phyloP scores from a whole-genome alignment of 768 basidiomycete genomes.

The Tylopilus subfusipes region DNA sequence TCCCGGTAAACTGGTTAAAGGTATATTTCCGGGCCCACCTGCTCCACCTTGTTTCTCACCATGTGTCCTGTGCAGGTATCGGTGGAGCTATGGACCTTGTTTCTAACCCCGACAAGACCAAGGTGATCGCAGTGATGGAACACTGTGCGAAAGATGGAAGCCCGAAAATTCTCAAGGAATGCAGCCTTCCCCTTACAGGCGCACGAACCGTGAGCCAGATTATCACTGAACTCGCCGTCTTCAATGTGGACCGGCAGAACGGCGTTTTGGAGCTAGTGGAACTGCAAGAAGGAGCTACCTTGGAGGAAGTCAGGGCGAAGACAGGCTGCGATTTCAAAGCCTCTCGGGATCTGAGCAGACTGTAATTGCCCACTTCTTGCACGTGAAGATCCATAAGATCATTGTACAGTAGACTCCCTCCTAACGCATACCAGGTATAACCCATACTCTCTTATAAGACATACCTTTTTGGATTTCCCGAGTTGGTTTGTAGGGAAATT shows the following conservation, averaged over 20 bases:
- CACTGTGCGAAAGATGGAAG: constrained; percentile 88
- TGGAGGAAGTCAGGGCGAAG: constrained; percentile 84
- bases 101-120: constrained; percentile 94
- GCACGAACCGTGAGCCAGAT: constrained; percentile 86
- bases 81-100: constrained; percentile 97
- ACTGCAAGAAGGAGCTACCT: constrained; percentile 75
- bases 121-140: constrained; percentile 86
- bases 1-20: constrained; percentile 88
- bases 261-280: constrained; percentile 77
- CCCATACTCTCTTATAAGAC: too few relatives aligned
- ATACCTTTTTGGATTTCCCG: too few relatives aligned
- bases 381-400: neutral
- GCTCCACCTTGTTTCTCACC: constrained; percentile 7
- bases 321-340: constrained; percentile 82
- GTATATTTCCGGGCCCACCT: constrained; percentile 29
- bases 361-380: constrained; percentile 31
- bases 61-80: constrained; percentile 53
- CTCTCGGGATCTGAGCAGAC: constrained; percentile 45
- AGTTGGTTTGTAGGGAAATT: too few relatives aligned
- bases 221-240: constrained; percentile 90
- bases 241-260: constrained; percentile 75
- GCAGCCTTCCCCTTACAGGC: constrained; percentile 84
- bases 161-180: constrained; percentile 82
- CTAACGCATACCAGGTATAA: too few relatives aligned
- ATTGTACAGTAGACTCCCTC: too few relatives aligned